phyloP scores from a whole-genome alignment of 768 basidiomycete species.

The Termitomyces heimii region DNA sequence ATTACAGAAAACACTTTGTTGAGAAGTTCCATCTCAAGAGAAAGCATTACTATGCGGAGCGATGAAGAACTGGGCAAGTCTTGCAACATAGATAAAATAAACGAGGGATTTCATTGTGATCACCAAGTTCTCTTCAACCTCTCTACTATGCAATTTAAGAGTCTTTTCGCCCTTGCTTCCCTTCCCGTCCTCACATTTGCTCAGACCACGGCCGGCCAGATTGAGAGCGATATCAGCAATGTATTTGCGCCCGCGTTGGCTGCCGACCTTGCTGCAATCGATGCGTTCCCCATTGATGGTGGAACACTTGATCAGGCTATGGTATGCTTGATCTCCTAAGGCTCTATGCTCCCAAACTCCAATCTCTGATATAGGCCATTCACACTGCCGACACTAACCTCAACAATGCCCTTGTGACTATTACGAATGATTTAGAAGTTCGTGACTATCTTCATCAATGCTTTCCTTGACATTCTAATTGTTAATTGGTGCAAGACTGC shows the following conservation, averaged over 20 bases:
- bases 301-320: constrained; percentile 18
- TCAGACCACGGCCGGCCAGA: constrained; percentile 13
- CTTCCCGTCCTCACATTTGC: constrained; percentile 15
- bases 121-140: neutral
- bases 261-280: constrained; percentile 23
- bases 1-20: too few species aligned
- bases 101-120: neutral
- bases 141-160: neutral
- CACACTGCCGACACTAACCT: constrained; percentile 21
- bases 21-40: neutral
- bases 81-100: neutral
- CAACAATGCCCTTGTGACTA: neutral
- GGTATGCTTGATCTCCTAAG: constrained; percentile 11
- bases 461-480: neutral
- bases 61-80: neutral
- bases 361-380: constrained; percentile 22
- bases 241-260: constrained; percentile 19
- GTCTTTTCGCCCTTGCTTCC: neutral
- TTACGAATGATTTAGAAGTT: constrained; percentile 21
- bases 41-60: neutral
- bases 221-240: constrained; percentile 22
- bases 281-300: constrained; percentile 23
- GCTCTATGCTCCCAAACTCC: neutral
- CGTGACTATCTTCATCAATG: neutral
- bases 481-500: constrained; percentile 8